Base-by-base conservation (phyloP, 768 basidiomycete species). In the Lyophyllum atratum region DNA sequence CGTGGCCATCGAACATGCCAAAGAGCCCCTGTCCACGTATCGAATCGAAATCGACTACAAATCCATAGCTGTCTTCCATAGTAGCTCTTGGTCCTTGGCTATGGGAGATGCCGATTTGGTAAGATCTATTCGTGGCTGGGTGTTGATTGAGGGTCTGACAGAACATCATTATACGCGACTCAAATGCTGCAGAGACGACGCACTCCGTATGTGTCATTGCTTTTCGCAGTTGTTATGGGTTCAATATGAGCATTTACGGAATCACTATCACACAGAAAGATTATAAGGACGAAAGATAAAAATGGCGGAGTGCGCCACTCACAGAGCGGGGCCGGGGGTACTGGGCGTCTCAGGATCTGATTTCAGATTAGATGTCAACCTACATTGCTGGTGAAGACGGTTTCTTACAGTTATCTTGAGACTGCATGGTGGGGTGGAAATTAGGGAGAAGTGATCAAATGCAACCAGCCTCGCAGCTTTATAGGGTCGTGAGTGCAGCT, bases 61-160 rank as follows among this genome's bases (percentile, higher is more conserved):
- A 62, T 3, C 60, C 60, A 54, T 62, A 56, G 42, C 60, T 62
- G 26, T 62, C 60, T 37, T 62, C 60, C 60, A 62, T 62, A 24
- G 57, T 55, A 4, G 26, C 7, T 31, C 60, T 55, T 4, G 48
- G 57, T 5, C 60, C 60, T 17, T 53, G 52, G 17, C 31, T 26
- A 15, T 62, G 47, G 0, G 57, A 44, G 12, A 62, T 40, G 19
- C 60, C 60, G 31, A 62, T 58, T 24, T 56, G 54, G 40, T 55
- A 62, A 2, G 54, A 55, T 29, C 24, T 59, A n/a, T 45, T 46
- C 19, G 19, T 46, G 2, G 42, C 55, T 45, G 60, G 58, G 15
- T 49, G 52, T 49, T 56, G 60, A 53, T 62, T 62, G 3, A 62
- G 55, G 42, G 55, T 46, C 58, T 59, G 21, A 17, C 11, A 46